Evolutionary conservation across 257 asterid genomes (phyloP).

Genomic region (Nicotiana paniculata): DNA sequence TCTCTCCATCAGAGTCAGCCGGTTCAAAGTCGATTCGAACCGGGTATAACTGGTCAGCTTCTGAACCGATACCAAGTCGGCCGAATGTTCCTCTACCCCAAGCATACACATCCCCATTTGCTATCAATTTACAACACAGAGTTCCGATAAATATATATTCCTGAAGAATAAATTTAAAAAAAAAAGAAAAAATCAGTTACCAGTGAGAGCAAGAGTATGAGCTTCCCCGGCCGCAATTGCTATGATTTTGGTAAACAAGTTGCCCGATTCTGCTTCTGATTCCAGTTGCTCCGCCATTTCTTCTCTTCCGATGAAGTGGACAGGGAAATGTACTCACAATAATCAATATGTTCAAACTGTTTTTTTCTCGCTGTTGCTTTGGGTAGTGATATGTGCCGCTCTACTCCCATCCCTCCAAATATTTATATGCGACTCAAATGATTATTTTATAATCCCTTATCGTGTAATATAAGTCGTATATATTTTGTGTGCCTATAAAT

Average conservation of each 20-base stretch:
- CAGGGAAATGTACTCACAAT: background rate
- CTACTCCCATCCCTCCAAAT: background rate
- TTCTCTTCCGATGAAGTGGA: background rate
- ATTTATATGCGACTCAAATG: background rate
- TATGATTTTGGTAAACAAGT: conserved; percentile 42
- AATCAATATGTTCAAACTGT: background rate
- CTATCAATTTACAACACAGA: conserved; percentile 20
- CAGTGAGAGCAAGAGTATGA: conserved; percentile 82
- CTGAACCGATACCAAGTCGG: conserved; percentile 81
- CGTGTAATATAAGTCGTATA: too few species aligned
- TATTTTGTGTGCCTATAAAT: too few species aligned
- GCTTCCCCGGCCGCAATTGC: conserved; percentile 80
- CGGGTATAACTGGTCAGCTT: conserved; percentile 50
- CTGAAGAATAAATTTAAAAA: background rate
- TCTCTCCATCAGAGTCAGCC: conserved; percentile 22
- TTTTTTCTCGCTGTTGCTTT: background rate
- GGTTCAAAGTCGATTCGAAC: conserved; percentile 42
- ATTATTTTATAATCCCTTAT: background rate
- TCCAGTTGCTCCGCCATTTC: conserved; percentile 7
- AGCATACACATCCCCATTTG: conserved; percentile 74
- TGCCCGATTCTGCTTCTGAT: conserved; percentile 10
- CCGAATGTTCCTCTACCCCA: conserved; percentile 97
- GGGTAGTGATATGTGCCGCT: background rate
- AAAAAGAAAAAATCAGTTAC: conserved; percentile 16
- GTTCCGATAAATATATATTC: background rate